Base-by-base conservation (phyloP, 345 rosid species). In the Hibiscus tridactylites region DNA sequence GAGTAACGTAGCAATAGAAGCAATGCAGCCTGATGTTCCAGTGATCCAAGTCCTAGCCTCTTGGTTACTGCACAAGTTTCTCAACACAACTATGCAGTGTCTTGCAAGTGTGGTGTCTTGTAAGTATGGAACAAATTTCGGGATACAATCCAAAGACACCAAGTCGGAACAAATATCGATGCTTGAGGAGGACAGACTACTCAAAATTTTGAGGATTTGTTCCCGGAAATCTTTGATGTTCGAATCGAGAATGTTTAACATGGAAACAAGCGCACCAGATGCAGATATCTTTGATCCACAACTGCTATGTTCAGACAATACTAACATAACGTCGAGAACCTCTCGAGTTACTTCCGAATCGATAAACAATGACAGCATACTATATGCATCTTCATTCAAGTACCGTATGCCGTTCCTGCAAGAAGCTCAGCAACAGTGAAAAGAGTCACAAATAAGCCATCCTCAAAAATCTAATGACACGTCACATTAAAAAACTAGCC, bases 1-100 rank as follows among this genome's bases (percentile, higher is more conserved):
- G 9, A 94, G 90, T 31, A 90, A 79, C 17, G 81, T 78, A 61
- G 85, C 89, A 44, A 94, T 71, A 33, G 91, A 79, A 75, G 87
- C 74, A 42, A 94, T 73, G 73, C 93, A 87, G 39, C 85, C 90
- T 8, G 74, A 62, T 42, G 95, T 87, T 79, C 85, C 83, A 21
- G 84, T 81, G 49, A 94, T 70, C 21, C 80, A 80, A 77, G 77
- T 78, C 57, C 90, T 82, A 10, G 86, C 97, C 65, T 78, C 91
- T 78, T 80, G 89, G 0, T 65, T 70, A 35, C 73, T 71, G 64
- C 93, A 87, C 75, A 94, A 66, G 71, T 88, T 86, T 64, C 71
- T 85, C 75, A 94, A 39, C 42, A 86, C 78, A 12, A 53, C 56
- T 53, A 90, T 61, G 24, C 89, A 74, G 60, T 85, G 71, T 54